A percentile compares a stretch with the other conserved stretches of the same genome.
Evolutionary conservation across 148 eudicot species (phyloP).

Genomic region (Rhododendron simsii): DNA sequence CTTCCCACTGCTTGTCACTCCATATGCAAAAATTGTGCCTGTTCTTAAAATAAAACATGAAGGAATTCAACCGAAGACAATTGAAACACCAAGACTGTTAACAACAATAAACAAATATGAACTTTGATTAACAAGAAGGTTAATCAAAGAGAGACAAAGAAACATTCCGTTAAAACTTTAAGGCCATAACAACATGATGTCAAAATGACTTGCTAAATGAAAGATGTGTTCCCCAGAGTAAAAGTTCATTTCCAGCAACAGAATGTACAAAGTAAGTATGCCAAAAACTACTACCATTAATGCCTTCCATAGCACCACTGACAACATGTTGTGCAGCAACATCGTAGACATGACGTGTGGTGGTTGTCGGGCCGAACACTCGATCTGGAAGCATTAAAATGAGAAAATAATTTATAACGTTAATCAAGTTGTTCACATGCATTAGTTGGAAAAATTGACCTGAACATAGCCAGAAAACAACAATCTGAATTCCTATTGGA

Average conservation of each 20-base stretch:
- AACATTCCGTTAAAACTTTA: background rate
- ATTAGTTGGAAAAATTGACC: background rate
- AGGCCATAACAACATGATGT: background rate
- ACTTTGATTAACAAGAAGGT: background rate
- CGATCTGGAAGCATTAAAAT: slow-evolving; percentile 45
- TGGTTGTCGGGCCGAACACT: slow-evolving; percentile 97
- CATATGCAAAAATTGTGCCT: slow-evolving; percentile 99
- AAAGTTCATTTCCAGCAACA: slow-evolving; percentile 3
- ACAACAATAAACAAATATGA: background rate
- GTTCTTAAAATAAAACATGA: slow-evolving; percentile 16
- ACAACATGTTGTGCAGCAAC: slow-evolving; percentile 92
- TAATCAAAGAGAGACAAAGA: background rate
- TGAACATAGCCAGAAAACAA: background rate
- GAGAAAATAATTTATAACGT: background rate
- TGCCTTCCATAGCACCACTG: slow-evolving; percentile 92
- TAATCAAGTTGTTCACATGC: background rate
- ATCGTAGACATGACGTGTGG: slow-evolving; percentile 96
- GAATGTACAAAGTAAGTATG: background rate
- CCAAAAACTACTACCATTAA: slow-evolving; percentile 54
- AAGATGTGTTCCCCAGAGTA: background rate
- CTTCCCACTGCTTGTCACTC: slow-evolving; percentile 99
- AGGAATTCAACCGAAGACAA: slow-evolving; percentile 7
- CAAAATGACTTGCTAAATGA: background rate
- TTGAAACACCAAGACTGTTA: background rate
- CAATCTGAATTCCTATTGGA: background rate